Evolutionary conservation across 148 eudicot species (phyloP).

Genomic region (Rhododendron mucronatum): DNA sequence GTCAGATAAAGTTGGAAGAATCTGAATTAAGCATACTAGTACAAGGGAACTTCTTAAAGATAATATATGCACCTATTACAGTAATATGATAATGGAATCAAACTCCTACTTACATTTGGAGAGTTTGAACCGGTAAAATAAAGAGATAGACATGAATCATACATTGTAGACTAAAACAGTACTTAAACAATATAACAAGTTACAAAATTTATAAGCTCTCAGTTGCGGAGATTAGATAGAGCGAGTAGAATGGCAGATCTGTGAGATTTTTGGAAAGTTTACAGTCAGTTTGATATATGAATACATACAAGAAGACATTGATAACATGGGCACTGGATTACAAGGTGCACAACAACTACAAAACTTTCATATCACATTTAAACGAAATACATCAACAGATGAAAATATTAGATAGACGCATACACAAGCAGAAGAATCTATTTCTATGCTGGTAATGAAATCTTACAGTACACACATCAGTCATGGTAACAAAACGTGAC

Average conservation of each 20-base stretch:
- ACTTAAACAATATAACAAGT: not conserved
- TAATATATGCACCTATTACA: not conserved
- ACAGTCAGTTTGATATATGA: not conserved
- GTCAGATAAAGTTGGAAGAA: constrained; percentile 5
- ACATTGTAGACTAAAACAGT: not conserved
- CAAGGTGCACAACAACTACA: not conserved
- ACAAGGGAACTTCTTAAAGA: not conserved
- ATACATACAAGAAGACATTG: not conserved
- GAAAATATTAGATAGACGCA: not conserved
- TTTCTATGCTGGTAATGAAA: not conserved
- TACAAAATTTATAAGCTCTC: not conserved
- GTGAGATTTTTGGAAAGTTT: not conserved
- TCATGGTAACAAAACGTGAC: not conserved
- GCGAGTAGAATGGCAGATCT: not conserved
- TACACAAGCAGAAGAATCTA: not conserved
- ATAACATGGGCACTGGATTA: not conserved
- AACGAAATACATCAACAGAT: not conserved
- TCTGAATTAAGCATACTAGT: not conserved
- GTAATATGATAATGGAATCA: not conserved
- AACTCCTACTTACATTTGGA: not conserved
- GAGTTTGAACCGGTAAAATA: not conserved
- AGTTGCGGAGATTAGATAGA: not conserved
- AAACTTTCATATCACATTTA: not conserved
- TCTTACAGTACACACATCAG: not conserved
- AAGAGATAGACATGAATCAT: not conserved